phyloP scores from a whole-genome alignment of 352 stramenopile genomes.

The Globisporangium recalcitrans region DNA sequence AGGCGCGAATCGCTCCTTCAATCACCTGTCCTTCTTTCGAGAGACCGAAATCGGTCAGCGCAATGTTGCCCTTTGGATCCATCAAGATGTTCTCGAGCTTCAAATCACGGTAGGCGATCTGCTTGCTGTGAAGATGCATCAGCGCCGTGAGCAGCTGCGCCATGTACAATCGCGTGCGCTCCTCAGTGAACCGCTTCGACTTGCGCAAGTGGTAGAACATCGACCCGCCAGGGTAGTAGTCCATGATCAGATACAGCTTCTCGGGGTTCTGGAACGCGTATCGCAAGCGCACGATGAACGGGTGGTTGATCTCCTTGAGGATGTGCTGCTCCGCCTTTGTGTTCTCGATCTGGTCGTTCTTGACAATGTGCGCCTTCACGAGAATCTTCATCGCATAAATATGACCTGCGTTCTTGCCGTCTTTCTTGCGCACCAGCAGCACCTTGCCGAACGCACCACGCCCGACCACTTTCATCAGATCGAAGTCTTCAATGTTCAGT shows the following conservation, averaged over 20 bases:
- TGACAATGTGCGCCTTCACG: constrained; percentile 90
- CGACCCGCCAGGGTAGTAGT: constrained; percentile 90
- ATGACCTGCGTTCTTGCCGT: constrained; percentile 71
- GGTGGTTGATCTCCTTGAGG: constrained; percentile 87
- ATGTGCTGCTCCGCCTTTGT: constrained; percentile 89
- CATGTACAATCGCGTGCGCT: constrained; percentile 84
- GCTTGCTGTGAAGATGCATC: constrained; percentile 87
- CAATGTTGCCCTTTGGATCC: constrained; percentile 84
- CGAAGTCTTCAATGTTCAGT: constrained; percentile 91
- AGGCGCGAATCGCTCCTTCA: constrained; percentile 76
- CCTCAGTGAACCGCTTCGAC: constrained; percentile 82
- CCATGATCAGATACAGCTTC: constrained; percentile 96
- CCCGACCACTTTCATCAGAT: constrained; percentile 93
- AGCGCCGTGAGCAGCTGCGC: constrained; percentile 80
- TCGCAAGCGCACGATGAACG: constrained; percentile 79
- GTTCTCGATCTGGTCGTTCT: constrained; percentile 93
- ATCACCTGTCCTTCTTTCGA: constrained; percentile 83
- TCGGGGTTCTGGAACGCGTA: constrained; percentile 87
- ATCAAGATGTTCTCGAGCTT: constrained; percentile 90
- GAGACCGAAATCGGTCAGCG: constrained; percentile 84
- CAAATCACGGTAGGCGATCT: constrained; percentile 87
- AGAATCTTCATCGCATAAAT: constrained; percentile 95
- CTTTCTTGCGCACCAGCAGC: constrained; percentile 91
- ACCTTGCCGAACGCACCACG: constrained; percentile 95
- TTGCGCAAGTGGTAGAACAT: constrained; percentile 89